Evolutionary conservation across 176 grass and related monocot species (phyloP).

Genomic region (Saccharum officinarum): DNA sequence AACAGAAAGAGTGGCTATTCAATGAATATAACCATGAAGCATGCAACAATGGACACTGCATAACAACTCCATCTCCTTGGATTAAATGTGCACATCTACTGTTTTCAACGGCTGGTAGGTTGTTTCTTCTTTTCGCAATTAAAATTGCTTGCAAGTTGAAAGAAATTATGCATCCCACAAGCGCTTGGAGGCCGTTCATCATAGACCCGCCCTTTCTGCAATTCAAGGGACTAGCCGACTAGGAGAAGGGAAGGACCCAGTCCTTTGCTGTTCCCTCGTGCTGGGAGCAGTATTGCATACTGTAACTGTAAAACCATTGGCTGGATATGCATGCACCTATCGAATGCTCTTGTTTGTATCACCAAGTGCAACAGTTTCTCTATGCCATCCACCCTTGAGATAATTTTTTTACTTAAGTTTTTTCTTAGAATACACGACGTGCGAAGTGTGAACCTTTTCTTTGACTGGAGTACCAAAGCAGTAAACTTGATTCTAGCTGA

Average conservation of each 20-base stretch:
- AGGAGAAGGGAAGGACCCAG: conserved; percentile 14
- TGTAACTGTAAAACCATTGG: conserved; percentile 16
- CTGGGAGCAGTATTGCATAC: neutral
- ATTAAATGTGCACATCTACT: neutral
- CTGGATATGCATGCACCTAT: neutral
- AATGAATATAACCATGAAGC: neutral
- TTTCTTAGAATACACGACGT: neutral
- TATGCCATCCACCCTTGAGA: neutral
- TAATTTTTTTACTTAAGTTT: neutral
- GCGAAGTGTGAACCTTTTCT: neutral
- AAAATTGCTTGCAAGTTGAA: conserved; percentile 1
- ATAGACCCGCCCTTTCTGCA: neutral
- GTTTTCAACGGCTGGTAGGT: neutral
- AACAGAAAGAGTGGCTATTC: conserved; percentile 17
- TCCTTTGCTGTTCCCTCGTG: neutral
- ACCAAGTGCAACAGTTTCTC: neutral
- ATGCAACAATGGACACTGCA: neutral
- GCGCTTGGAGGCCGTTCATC: neutral
- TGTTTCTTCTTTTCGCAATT: conserved; percentile 8
- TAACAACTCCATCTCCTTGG: neutral
- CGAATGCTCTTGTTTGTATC: neutral
- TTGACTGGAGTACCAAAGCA: neutral
- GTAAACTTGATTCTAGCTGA: neutral
- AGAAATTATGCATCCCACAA: neutral
- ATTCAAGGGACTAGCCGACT: neutral